phyloP scores from a whole-genome alignment of 1,284 basidiomycete genomes.

The Ganoderma meredithae region DNA sequence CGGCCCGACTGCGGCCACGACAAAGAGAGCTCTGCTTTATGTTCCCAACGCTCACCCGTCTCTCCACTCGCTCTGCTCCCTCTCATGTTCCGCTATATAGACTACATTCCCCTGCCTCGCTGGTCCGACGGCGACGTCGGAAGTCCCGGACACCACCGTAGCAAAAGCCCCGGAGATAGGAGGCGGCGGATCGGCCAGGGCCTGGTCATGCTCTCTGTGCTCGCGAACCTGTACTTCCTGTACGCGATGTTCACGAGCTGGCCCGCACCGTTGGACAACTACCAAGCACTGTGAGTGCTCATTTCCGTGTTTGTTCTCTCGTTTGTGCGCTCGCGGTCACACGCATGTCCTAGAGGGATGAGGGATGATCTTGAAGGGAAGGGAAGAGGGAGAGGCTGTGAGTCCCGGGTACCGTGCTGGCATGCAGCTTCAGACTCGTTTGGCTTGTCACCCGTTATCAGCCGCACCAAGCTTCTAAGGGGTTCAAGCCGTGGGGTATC shows the following conservation, averaged over 20 bases:
- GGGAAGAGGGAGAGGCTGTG: neutral
- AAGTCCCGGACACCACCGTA: slow-evolving; percentile 14
- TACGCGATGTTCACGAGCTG: slow-evolving; percentile 19
- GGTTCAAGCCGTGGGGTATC: neutral
- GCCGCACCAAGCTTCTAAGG: neutral
- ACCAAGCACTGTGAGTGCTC: slow-evolving; percentile 33
- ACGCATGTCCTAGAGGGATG: neutral
- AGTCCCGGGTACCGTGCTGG: neutral
- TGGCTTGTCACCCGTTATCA: neutral
- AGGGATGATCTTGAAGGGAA: neutral
- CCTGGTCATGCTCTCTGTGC: slow-evolving; percentile 22
- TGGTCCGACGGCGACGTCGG: slow-evolving; percentile 18
- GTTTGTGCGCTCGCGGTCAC: neutral
- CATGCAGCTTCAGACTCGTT: neutral
- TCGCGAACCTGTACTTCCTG: slow-evolving; percentile 26
- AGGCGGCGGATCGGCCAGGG: slow-evolving; percentile 18
- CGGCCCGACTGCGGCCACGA: neutral
- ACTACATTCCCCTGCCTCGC: slow-evolving; percentile 26
- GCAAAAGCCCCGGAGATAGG: slow-evolving; percentile 19
- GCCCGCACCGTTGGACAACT: slow-evolving; percentile 34
- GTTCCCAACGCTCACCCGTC: neutral
- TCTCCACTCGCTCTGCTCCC: slow-evolving; percentile 1
- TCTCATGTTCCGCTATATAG: slow-evolving; percentile 27
- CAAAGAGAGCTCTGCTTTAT: neutral
- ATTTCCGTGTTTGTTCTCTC: neutral